Evolutionary conservation across 129 eudicot genomes (phyloP), one percentile per base, ranked within the genome.

Genomic region (Tagetes patula): DNA sequence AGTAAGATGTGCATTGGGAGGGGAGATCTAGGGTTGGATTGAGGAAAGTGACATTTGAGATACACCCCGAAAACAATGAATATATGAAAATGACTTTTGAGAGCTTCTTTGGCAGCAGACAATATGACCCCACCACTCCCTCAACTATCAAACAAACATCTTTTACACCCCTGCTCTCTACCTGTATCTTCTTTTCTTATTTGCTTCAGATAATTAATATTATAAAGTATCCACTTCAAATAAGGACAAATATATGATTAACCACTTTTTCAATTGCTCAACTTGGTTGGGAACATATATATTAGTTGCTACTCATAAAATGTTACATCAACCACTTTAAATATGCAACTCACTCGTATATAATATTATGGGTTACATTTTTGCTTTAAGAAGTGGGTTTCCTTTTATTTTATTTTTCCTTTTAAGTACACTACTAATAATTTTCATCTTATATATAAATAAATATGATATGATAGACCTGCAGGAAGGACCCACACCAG

Each of bases 121-220:
- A 76, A 20, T 4, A 43, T 55, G 69, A 69, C 61, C 80, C 80
- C 75, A 76, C 61, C 61, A 73, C 77, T 43, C 70, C 77, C 61
- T 73, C 48, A 76, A 76, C 69, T 76, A 67, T 76, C 75, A 43
- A 67, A 76, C 40, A 76, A 56, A 67, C 62, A 36, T 68, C 69
- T 55, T 56, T 55, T 56, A 76, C 14, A 38, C 60, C 80, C 60
- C 74, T 36, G 7, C 8, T 54, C 53, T 20, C 38, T 65, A 20
- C 27, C 45, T 55, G 32, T 72, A 52, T 40, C 37, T 72, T 66
- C 34, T 31, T 61, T 46, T 73, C 70, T 46, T 59, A 59, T 61
- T 73, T 62, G 69, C 46, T 45, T 73, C 36, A 20, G 61, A 73
- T 73, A 73, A 45, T 11, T 13, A 73, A 71, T 20, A 20, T 20